Conservation (phyloP, 78 protist genomes). For the Thecamonas trahens region DNA sequence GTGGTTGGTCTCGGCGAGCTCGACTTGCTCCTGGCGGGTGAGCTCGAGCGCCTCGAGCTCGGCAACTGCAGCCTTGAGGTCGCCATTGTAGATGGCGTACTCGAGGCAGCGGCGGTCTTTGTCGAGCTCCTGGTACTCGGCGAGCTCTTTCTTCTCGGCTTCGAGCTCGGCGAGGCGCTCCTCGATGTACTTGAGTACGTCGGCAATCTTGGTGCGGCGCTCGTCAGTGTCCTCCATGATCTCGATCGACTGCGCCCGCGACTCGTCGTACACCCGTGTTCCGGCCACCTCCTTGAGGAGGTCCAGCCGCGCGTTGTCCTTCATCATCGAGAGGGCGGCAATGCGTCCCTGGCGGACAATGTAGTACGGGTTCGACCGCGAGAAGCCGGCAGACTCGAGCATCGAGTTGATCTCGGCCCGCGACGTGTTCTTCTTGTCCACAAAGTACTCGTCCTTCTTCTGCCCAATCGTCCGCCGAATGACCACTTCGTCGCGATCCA, state of each 20-base stretch:
- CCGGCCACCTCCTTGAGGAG: constrained; percentile 97
- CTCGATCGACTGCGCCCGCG: constrained; percentile 52
- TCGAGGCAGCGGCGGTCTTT: constrained; percentile 51
- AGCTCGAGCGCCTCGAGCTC: constrained; percentile 25
- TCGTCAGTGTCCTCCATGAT: constrained; percentile 62
- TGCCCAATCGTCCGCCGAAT: constrained; percentile 73
- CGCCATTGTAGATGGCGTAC: constrained; percentile 43
- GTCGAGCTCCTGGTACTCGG: constrained; percentile 38
- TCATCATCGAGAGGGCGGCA: constrained; percentile 65
- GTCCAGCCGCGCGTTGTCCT: constrained; percentile 76
- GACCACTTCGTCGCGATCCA: constrained; percentile 69
- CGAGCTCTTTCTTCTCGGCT: constrained; percentile 67
- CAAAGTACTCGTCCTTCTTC: constrained; percentile 87
- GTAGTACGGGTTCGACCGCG: constrained; percentile 93
- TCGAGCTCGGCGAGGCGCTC: constrained; percentile 71
- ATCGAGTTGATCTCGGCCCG: constrained; percentile 71
- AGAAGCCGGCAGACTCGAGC: constrained; percentile 95
- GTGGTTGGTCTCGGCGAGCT: background rate
- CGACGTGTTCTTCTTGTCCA: constrained; percentile 59
- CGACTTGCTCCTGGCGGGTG: background rate
- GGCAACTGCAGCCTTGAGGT: too few species aligned
- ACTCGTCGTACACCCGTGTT: constrained; percentile 88
- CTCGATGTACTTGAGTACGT: constrained; percentile 42
- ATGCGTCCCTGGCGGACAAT: constrained; percentile 96
- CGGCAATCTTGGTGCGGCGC: constrained; percentile 36